phyloP scores from a whole-genome alignment of 345 rosid genomes.

The Melastoma malabathricum region DNA sequence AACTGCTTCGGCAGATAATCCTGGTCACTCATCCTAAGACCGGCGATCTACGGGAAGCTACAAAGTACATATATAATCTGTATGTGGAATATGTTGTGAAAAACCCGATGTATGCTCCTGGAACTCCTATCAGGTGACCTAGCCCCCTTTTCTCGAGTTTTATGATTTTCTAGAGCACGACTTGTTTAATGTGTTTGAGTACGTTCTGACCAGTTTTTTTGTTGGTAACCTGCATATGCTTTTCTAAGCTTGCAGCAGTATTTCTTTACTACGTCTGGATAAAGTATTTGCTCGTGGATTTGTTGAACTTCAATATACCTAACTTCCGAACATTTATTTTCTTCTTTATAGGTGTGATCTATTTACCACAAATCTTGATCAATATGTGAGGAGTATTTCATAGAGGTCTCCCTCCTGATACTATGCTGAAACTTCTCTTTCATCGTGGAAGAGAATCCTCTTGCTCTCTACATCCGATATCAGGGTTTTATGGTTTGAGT shows the following conservation, averaged over 20 bases:
- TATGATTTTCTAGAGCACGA: too few species aligned
- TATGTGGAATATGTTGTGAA: conserved; percentile 80
- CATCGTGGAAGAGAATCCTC: too few species aligned
- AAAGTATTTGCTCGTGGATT: too few species aligned
- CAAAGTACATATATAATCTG: conserved; percentile 75
- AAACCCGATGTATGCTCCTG: conserved; percentile 70
- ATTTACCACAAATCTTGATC: conserved; percentile 62
- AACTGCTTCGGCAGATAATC: conserved; percentile 36
- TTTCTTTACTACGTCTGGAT: too few species aligned
- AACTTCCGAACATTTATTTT: neutral
- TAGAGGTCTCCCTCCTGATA: conserved; percentile 10
- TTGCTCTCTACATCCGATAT: too few species aligned
- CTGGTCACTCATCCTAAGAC: conserved; percentile 84
- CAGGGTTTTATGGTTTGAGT: too few species aligned
- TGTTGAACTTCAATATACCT: neutral
- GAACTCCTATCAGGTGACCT: conserved; percentile 66
- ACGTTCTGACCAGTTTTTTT: too few species aligned
- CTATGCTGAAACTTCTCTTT: too few species aligned
- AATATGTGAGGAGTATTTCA: conserved; percentile 68
- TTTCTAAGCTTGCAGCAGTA: too few species aligned
- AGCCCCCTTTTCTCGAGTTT: neutral
- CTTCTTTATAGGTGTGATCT: conserved; percentile 49
- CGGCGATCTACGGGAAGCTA: conserved; percentile 69
- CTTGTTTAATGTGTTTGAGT: too few species aligned
- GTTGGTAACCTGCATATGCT: too few species aligned